Evolutionary conservation across 2,329 filamentous ascomycete species (phyloP), one percentile per base, ranked within the genome.

Genomic region (Rhinocladiella mackenziei): DNA sequence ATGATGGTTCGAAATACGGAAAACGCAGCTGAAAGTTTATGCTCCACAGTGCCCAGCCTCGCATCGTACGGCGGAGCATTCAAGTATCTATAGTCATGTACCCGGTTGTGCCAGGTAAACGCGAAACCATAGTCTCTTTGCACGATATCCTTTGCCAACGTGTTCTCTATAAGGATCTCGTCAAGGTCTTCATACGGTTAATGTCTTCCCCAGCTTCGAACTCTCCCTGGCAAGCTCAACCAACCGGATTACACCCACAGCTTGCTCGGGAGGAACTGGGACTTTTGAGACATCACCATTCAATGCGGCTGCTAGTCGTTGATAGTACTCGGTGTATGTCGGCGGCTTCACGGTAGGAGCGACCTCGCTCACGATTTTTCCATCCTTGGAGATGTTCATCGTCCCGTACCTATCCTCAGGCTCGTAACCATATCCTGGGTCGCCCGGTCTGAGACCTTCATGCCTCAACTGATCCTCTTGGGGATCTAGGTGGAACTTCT

Each of bases 381-480:
- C 77, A 9, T 76, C 71, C 2, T 71, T 68, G 2, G 82, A 62
- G 3, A 77, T 69, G 5, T 78, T 77, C 51, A 89, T 64, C 46
- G 61, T 74, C 51, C 83, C 81, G 41, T 78, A 75, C 54, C 73
- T 71, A 28, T 76, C 69, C 38, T 71, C 67, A 7, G 72, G 69
- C 57, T 89, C 86, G 28, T 75, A 62, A 2, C 82, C 86, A 58
- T 86, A 89, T 3, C 68, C 74, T 3, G 71, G 61, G 43, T 86
- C 80, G 0, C 73, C 72, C 5, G 80, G 79, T 61, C 72, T 75
- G 55, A 77, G 64, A 6, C 85, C 85, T 2, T 67, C 71, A 62
- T 77, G 77, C 35, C 46, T 45, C 40, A 89, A 73, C 62, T 88
- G 83, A 43, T 81, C 78, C 67, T 92, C 86, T 64, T 91, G 86